Conservation (phyloP, 345 rosid species). For the Moricandia arvensis region DNA sequence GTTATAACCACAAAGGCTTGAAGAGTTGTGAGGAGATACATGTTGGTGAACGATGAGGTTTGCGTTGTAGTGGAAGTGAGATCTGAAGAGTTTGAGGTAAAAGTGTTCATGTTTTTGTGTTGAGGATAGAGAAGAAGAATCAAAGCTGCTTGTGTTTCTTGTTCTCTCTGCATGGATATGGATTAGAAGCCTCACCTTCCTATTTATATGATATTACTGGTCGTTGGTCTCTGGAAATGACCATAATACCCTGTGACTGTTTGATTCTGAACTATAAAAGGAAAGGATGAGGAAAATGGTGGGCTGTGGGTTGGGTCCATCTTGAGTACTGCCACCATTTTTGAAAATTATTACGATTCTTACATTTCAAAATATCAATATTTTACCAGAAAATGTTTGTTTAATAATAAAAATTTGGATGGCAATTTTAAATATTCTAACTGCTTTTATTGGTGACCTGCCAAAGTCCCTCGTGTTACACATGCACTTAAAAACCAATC, state of each 20-base stretch:
- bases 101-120: constrained; percentile 25
- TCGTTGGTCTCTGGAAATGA: neutral
- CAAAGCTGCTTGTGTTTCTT: constrained; percentile 8
- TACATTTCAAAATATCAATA: neutral
- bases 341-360: constrained; percentile 22
- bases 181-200: constrained; percentile 21
- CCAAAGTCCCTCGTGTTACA: constrained; percentile 39
- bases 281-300: constrained; percentile 22
- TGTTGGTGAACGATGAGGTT: constrained; percentile 23
- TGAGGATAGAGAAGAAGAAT: constrained; percentile 15
- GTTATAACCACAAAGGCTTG: constrained; percentile 38
- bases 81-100: constrained; percentile 37
- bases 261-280: neutral
- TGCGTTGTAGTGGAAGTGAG: constrained; percentile 21
- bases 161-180: constrained; percentile 37
- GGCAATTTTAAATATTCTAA: neutral
- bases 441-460: constrained; percentile 36
- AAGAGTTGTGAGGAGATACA: constrained; percentile 36
- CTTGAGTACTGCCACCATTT: constrained; percentile 24
- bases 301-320: constrained; percentile 27
- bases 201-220: constrained; percentile 14
- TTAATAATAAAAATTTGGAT: neutral
- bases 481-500: constrained; percentile 18
- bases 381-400: neutral
- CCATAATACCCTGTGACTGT: constrained; percentile 3